phyloP scores from a whole-genome alignment of 345 rosid species.

The Pelargonium nanum region DNA sequence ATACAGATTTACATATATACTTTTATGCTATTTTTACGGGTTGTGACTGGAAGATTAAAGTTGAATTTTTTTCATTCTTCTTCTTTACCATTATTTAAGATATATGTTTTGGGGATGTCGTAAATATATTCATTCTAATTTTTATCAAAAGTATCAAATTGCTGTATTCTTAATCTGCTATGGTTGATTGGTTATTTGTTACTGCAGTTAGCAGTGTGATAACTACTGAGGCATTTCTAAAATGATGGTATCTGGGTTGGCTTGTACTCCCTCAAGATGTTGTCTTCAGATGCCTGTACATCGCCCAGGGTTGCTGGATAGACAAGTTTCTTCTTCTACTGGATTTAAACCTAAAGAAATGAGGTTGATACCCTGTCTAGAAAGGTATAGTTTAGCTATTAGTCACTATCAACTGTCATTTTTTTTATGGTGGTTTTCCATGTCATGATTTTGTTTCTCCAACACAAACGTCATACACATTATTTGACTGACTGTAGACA shows the following conservation, averaged over 20 bases:
- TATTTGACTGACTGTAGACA: slow-evolving; percentile 18
- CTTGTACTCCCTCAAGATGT: slow-evolving; percentile 42
- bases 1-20: too few relatives aligned
- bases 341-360: slow-evolving; percentile 16
- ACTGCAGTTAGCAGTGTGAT: neutral
- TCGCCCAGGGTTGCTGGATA: slow-evolving; percentile 16
- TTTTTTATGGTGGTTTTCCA: neutral
- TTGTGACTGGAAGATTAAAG: too few relatives aligned
- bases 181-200: neutral
- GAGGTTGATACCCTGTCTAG: slow-evolving; percentile 12
- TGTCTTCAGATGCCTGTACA: slow-evolving; percentile 27
- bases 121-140: neutral
- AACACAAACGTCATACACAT: slow-evolving; percentile 13
- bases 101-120: neutral
- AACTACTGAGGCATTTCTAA: slow-evolving; percentile 7
- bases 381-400: slow-evolving; percentile 31
- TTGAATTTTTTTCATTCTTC: too few relatives aligned
- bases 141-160: too few relatives aligned
- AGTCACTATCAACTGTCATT: neutral
- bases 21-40: too few relatives aligned
- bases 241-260: slow-evolving; percentile 60
- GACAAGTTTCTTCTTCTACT: slow-evolving; percentile 23
- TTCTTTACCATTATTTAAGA: neutral
- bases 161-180: neutral
- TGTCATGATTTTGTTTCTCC: slow-evolving; percentile 6